Conservation (phyloP, 1,284 basidiomycete genomes). For the Ceratobasidium sp. region DNA sequence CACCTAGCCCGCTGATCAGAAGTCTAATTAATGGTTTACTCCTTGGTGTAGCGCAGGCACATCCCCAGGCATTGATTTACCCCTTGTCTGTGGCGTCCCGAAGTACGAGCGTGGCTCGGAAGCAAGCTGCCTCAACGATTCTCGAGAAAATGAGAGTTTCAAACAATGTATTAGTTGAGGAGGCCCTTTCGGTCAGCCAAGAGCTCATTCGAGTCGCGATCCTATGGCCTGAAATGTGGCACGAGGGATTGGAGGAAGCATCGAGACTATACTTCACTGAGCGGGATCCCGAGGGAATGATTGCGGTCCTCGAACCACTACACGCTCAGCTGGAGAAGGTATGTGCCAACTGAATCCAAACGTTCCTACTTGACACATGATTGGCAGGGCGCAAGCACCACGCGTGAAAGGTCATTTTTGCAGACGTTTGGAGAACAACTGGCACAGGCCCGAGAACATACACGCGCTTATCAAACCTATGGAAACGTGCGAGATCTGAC, state of each 20-base stretch:
- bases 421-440: conserved; percentile 95
- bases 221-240: conserved; percentile 99
- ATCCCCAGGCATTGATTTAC: conserved; percentile 25
- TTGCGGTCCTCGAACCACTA: conserved; percentile 89
- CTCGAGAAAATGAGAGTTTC: background rate
- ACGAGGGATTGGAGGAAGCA: conserved; percentile 97
- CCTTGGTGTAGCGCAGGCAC: conserved; percentile 7
- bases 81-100: conserved; percentile 15
- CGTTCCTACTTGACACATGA: background rate
- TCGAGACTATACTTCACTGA: conserved; percentile 98
- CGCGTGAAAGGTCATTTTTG: conserved; percentile 93
- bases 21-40: conserved; percentile 5
- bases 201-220: conserved; percentile 98
- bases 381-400: conserved; percentile 85
- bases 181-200: conserved; percentile 90
- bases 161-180: conserved; percentile 19
- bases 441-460: conserved; percentile 92
- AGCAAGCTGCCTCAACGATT: conserved; percentile 3
- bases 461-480: conserved; percentile 84
- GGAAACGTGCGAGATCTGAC: conserved; percentile 92
- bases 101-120: conserved; percentile 21
- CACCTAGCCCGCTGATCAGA: conserved; percentile 18
- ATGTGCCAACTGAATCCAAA: conserved; percentile 47
- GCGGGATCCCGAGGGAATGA: conserved; percentile 99
- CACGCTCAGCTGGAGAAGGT: conserved; percentile 93